Percentiles rank a stretch among this genome's conserved stretches.
Conservation (phyloP, 257 asterid species). For the Plantago major region DNA sequence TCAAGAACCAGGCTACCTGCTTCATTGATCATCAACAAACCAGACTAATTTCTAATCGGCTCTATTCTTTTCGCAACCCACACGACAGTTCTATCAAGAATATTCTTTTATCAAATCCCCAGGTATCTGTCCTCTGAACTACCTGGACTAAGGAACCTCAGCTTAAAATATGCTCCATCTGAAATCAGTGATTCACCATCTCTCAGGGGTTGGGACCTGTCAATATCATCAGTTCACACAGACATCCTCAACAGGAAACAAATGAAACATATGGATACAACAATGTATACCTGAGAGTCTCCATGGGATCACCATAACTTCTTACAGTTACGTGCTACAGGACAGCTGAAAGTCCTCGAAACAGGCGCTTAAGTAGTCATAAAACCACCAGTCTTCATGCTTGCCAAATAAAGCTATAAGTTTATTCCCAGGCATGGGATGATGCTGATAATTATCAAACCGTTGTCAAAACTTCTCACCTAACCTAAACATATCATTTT, state of each 20-base stretch:
- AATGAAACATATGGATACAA: conserved; percentile 12
- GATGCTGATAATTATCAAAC: background rate
- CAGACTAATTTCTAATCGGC: conserved; percentile 28
- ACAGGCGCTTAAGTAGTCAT: no score
- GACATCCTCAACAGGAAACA: conserved; percentile 11
- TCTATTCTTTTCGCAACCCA: conserved; percentile 37
- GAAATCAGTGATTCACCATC: conserved; percentile 32
- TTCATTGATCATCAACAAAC: conserved; percentile 24
- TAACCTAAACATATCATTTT: background rate
- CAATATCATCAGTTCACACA: conserved; percentile 16
- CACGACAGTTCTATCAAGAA: conserved; percentile 30
- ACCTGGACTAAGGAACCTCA: conserved; percentile 39
- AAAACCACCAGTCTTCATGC: no score
- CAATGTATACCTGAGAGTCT: background rate
- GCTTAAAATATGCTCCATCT: conserved; percentile 30
- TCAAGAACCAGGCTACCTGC: conserved; percentile 20
- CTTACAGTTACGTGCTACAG: no score
- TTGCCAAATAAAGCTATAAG: no score
- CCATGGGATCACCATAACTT: no score
- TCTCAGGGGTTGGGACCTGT: conserved; percentile 22
- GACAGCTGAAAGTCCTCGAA: no score
- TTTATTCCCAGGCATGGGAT: background rate
- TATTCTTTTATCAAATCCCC: conserved; percentile 42
- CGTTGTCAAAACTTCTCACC: no score
- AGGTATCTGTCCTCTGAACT: conserved; percentile 23